A percentile compares a stretch with the other conserved stretches of the same genome.
These are phyloP conservation scores for Trichosanthes truncata DNA, from an alignment of 306 rosid genomes.

Conservation along the genomic window DNA sequence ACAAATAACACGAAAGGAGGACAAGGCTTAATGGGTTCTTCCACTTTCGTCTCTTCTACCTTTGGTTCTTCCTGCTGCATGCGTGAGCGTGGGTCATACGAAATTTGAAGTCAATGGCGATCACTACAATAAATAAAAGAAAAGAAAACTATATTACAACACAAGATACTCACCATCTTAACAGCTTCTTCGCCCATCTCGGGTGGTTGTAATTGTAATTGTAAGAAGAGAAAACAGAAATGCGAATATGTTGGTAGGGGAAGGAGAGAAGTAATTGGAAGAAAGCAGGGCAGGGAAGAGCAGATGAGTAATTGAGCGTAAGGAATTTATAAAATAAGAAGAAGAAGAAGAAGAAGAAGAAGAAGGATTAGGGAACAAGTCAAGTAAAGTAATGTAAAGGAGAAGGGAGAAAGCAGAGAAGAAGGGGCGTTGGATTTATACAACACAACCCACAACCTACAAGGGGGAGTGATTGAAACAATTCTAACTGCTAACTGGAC, in stretches of 20 bases:
- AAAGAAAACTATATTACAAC: neutral
- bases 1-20: constrained; percentile 53
- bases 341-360: neutral
- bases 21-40: constrained; percentile 52
- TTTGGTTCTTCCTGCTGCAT: constrained; percentile 30
- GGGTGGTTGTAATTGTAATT: neutral
- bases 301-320: neutral
- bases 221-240: too few species aligned
- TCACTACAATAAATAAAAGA: too few species aligned
- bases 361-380: constrained; percentile 1
- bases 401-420: constrained; percentile 29
- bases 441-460: constrained; percentile 27
- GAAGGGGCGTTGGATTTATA: constrained; percentile 40
- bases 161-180: constrained; percentile 44
- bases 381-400: neutral
- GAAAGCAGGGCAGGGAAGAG: constrained; percentile 15
- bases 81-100: neutral
- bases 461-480: neutral
- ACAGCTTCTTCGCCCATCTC: constrained; percentile 62
- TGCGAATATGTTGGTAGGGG: neutral
- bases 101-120: neutral
- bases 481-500: neutral
- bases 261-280: neutral
- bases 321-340: neutral
- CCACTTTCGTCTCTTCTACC: constrained; percentile 31